phyloP scores from a whole-genome alignment of 2,329 filamentous ascomycete genomes.

The Fusarium musae region DNA sequence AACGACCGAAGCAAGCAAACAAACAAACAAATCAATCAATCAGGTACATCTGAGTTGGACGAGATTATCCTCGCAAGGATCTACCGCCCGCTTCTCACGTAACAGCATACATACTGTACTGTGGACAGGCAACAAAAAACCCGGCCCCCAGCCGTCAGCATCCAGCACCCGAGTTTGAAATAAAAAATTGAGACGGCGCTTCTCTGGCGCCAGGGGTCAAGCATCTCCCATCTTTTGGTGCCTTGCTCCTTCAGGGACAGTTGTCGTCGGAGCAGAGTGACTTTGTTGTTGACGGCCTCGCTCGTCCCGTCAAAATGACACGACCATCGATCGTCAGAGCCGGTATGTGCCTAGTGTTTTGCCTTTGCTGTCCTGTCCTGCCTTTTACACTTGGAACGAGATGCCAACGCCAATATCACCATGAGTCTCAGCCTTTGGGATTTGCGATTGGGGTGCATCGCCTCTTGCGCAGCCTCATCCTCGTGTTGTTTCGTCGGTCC shows the following conservation, averaged over 20 bases:
- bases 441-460: constrained; percentile 17
- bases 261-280: constrained; percentile 6
- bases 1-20: constrained; percentile 12
- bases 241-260: constrained; percentile 31
- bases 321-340: constrained; percentile 70
- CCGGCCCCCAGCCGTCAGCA: constrained; percentile 26
- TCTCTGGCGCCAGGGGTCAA: constrained; percentile 31
- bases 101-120: constrained; percentile 9
- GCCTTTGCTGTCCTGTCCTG: constrained; percentile 8
- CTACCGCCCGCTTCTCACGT: constrained; percentile 1
- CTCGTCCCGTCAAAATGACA: constrained; percentile 59
- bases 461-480: constrained; percentile 28
- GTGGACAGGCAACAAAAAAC: constrained; percentile 6
- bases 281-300: constrained; percentile 36
- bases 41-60: neutral
- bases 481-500: constrained; percentile 13
- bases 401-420: constrained; percentile 7
- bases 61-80: constrained; percentile 28
- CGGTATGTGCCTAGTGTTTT: constrained; percentile 58
- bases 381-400: constrained; percentile 16
- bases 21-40: constrained; percentile 5
- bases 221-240: constrained; percentile 23
- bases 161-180: constrained; percentile 11
- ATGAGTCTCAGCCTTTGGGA: constrained; percentile 12
- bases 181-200: constrained; percentile 22